Conservation (phyloP, 441 rosid species). For the Syzygium syzygioides region DNA sequence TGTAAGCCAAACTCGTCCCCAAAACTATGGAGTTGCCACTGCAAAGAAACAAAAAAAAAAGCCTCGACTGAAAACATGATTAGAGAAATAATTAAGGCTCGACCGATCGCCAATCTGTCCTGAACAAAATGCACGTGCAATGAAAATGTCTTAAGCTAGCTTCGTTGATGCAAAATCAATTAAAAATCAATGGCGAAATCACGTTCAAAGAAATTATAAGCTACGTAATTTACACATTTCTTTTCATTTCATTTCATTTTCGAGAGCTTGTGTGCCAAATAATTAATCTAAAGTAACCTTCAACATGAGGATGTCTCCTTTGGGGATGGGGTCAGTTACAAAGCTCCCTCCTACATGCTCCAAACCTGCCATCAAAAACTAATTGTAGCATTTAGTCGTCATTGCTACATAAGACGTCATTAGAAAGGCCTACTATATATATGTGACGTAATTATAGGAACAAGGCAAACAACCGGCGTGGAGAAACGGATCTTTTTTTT, state of each 20-base stretch:
- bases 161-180: neutral
- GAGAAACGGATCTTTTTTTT: neutral
- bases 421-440: neutral
- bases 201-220: neutral
- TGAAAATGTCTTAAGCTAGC: neutral
- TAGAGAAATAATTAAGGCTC: neutral
- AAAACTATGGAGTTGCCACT: neutral
- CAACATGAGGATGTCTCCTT: slow-evolving; percentile 6
- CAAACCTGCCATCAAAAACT: neutral
- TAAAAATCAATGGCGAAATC: neutral
- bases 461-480: neutral
- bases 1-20: neutral
- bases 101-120: neutral
- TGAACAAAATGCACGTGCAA: neutral
- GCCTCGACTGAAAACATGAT: neutral
- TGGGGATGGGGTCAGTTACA: slow-evolving; percentile 4
- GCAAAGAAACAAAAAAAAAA: neutral
- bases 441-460: neutral
- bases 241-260: neutral
- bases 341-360: slow-evolving; percentile 18
- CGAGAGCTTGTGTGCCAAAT: neutral
- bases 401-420: neutral
- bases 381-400: neutral
- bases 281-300: slow-evolving; percentile 1
- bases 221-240: neutral